phyloP scores from a whole-genome alignment of 495 filamentous ascomycete species.

The Penicillium macrosclerotiorum region DNA sequence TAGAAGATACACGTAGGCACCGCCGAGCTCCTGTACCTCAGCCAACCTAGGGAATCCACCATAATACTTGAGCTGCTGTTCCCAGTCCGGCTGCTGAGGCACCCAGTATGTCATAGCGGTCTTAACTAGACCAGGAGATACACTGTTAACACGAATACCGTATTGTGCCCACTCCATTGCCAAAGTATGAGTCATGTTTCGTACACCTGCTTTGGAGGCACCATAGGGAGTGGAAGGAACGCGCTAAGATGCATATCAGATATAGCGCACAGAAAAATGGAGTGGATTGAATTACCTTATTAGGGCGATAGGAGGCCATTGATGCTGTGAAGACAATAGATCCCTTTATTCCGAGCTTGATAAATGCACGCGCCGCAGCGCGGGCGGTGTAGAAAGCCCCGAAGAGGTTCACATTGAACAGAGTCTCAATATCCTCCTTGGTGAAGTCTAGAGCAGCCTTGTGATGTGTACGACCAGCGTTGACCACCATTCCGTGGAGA shows the following conservation, averaged over 20 bases:
- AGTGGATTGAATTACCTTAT: constrained; percentile 25
- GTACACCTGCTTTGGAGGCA: constrained; percentile 32
- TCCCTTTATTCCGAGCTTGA: constrained; percentile 41
- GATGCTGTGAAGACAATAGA: constrained; percentile 46
- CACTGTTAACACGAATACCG: constrained; percentile 44
- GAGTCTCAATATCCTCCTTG: constrained; percentile 36
- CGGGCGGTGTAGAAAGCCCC: constrained; percentile 39
- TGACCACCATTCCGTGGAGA: constrained; percentile 38
- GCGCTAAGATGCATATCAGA: constrained; percentile 15
- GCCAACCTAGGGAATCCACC: constrained; percentile 41
- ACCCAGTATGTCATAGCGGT: constrained; percentile 43
- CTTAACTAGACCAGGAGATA: constrained; percentile 38
- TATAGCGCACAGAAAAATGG: not conserved
- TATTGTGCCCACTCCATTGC: constrained; percentile 50
- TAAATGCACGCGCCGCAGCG: constrained; percentile 38
- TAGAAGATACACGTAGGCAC: constrained; percentile 43
- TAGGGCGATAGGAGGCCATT: constrained; percentile 48
- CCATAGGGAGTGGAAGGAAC: constrained; percentile 34
- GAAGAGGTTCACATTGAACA: constrained; percentile 44
- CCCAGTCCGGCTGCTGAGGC: constrained; percentile 38
- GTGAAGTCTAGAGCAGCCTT: constrained; percentile 44
- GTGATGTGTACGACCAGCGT: constrained; percentile 46
- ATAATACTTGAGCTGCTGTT: constrained; percentile 45
- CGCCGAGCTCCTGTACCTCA: constrained; percentile 38
- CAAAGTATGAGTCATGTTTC: constrained; percentile 39